Percentiles rank a stretch among this genome's conserved stretches.
phyloP scores from a whole-genome alignment of 306 rosid species.

The Carpinus fangiana region DNA sequence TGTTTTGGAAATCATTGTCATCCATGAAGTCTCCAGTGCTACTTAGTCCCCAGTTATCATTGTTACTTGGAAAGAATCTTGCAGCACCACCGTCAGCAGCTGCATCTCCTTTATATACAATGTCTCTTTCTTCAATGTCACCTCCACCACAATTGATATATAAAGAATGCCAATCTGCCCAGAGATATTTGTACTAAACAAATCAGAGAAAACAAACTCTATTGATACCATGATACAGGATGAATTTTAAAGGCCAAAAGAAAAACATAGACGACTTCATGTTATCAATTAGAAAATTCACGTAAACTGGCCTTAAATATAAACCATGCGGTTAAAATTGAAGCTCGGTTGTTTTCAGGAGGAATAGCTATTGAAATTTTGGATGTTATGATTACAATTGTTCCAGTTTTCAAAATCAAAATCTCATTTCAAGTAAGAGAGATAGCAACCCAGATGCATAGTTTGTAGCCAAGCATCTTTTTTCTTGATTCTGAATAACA shows the following conservation, averaged over 20 bases:
- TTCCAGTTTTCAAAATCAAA: neutral
- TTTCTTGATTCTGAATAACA: neutral
- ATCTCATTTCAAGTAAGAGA: neutral
- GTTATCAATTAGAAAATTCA: neutral
- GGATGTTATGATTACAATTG: neutral
- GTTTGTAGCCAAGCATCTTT: no score
- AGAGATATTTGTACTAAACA: neutral
- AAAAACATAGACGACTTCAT: neutral
- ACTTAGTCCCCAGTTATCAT: conserved; percentile 41
- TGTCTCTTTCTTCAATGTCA: neutral
- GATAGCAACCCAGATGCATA: neutral
- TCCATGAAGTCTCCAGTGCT: conserved; percentile 48
- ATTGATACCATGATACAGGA: neutral
- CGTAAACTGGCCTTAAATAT: no score
- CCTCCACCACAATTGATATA: neutral
- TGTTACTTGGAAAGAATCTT: neutral
- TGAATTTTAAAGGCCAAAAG: neutral
- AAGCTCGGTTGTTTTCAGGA: neutral
- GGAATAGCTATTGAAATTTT: no score
- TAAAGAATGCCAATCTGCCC: neutral
- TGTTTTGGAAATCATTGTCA: conserved; percentile 35
- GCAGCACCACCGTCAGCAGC: conserved; percentile 38
- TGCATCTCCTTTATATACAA: conserved; percentile 35
- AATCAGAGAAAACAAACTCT: neutral
- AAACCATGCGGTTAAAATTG: no score